Evolutionary conservation across 345 rosid genomes (phyloP), one percentile per base, ranked within the genome.

Genomic region (Rhizophora mangle): DNA sequence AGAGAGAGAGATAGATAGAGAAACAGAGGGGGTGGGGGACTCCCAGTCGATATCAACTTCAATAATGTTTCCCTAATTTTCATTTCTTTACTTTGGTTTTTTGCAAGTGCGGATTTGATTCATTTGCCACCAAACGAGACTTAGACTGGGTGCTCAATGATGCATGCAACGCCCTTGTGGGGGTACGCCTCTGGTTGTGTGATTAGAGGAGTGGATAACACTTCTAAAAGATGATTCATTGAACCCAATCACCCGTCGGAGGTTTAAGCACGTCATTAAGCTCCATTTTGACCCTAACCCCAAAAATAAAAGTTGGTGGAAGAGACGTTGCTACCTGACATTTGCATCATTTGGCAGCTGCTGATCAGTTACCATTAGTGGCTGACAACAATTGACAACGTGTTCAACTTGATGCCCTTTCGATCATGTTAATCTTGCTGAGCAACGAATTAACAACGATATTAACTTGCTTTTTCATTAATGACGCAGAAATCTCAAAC

Each of bases 91-190:
- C 29, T 51, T 36, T 53, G 56, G 63, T 67, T 30, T 8, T 26
- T 62, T 71, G 32, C 69, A 73, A 78, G 85, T 81, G 80, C 81
- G 70, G 79, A 68, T 77, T 77, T 76, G 82, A 66, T 78, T 80
- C 68, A 75, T 67, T 73, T 81, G 84, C 65, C 80, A 72, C 70
- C 84, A 74, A 82, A 77, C 84, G 37, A 24, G 55, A 68, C 64
- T 69, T 6, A 21, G 80, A 73, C 26, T 83, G 60, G 78, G 87
- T 80, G 90, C 83, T 76, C 56, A 51, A 52, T 79, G 80, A 73
- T 75, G 73, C 58, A 68, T 70, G 30, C 60, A 10, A 55, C 26
- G 60, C 29, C 22, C 16, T 56, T 24, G 13, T 22, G 26, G 60
- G 30, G 26, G 60, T 6, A 10, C 9, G 60, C 30, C 15, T 22